Percentiles rank a stretch among this genome's conserved stretches.
Evolutionary conservation across 2,329 filamentous ascomycete species (phyloP).

Genomic region (Apiospora arundinis): DNA sequence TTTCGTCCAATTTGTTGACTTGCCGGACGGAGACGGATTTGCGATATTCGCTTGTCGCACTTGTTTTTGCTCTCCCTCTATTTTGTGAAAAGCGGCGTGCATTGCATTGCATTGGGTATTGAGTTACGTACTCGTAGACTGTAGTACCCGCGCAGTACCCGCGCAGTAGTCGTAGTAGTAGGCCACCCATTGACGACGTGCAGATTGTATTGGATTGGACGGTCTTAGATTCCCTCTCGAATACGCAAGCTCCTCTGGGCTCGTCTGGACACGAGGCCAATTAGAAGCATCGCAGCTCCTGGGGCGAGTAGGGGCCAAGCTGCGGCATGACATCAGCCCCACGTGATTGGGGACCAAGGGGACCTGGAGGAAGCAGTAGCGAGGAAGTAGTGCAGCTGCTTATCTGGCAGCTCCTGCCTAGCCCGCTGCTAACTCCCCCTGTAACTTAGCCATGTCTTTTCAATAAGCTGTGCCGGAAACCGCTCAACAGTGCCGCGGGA

Average conservation of each 20-base stretch:
- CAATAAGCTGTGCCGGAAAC: background rate
- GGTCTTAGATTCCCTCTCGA: background rate
- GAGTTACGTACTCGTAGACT: background rate
- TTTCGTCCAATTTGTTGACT: constrained; percentile 16
- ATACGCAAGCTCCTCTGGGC: background rate
- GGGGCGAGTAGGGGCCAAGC: background rate
- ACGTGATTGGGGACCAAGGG: background rate
- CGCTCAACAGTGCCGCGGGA: background rate
- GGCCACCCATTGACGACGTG: background rate
- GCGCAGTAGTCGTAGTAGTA: too few relatives aligned
- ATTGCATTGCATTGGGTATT: background rate
- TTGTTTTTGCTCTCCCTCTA: background rate
- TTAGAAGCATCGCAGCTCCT: background rate
- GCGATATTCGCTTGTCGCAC: background rate
- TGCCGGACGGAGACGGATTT: background rate
- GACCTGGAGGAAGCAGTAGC: background rate
- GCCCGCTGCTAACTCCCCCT: background rate
- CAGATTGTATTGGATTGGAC: background rate
- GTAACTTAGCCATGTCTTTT: too few relatives aligned
- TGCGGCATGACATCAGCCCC: constrained; percentile 13
- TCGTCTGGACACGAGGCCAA: background rate
- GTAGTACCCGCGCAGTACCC: too few relatives aligned
- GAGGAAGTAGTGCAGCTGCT: background rate
- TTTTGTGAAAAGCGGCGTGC: background rate
- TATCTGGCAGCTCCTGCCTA: background rate